Evolutionary conservation across 345 rosid species (phyloP), one percentile per base, ranked within the genome.

Genomic region (Corymbia maculata): DNA sequence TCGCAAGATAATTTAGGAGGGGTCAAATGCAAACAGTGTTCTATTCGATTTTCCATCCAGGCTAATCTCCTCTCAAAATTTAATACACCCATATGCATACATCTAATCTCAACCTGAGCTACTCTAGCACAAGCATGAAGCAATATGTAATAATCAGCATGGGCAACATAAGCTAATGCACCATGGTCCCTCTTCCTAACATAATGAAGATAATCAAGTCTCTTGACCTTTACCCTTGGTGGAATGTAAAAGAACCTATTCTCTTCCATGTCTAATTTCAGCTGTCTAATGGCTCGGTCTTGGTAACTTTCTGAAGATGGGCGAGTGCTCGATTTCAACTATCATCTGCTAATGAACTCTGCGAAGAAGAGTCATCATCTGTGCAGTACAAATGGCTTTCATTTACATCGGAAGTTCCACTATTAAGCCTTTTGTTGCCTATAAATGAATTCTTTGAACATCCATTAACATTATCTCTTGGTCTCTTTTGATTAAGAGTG

Each of bases 81-180:
- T 91, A 95, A 84, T 22, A 95, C 96, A 85, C 93, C 96, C 36
- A 89, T 86, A 86, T 97, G 98, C 97, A 97, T 93, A 80, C 88
- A 92, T 87, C 97, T 92, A 44, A 88, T 88, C 80, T 95, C 97
- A 12, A 97, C 92, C 91, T 94, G 92, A 32, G 94, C 95, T 13
- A 91, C 93, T 86, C 86, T 89, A 32, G 97, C 98, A 87, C 97
- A 96, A 64, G 93, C 93, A 19, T 94, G 93, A 87, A 96, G 94
- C 84, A 96, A 88, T 79, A 96, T 94, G 92, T 95, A 96, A 89
- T 97, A 96, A 92, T 96, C 99, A 7, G 97, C 98, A 87, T 96
- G 99, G 19, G 97, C 97, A 16, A 88, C 94, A 9, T 94, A 95
- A 50, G 92, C 89, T 55, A 92, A 86, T 32, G 90, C 89, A 57